Conservation (phyloP, 2,329 filamentous ascomycete genomes). For the Sordariomycetes sp. region DNA sequence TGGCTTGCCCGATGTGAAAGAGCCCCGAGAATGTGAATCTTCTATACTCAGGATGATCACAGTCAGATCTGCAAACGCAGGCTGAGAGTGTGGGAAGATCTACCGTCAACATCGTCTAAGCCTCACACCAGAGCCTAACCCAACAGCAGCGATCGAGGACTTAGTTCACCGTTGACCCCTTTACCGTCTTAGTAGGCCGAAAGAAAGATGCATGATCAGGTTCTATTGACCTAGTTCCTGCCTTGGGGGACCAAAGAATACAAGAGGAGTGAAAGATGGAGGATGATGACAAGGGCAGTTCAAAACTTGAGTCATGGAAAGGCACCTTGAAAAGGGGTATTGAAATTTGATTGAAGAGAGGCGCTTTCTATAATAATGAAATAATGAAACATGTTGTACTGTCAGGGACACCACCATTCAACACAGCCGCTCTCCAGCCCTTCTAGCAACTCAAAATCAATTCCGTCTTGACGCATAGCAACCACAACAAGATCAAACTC, state of each 20-base stretch:
- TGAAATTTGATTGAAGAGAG: neutral
- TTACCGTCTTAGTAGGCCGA: neutral
- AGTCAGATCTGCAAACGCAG: neutral
- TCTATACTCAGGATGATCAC: neutral
- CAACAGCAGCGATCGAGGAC: neutral
- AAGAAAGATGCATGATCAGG: too few relatives aligned
- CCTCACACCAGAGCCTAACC: neutral
- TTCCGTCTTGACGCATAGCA: conserved; percentile 1
- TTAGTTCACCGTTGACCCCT: neutral
- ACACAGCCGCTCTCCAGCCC: neutral
- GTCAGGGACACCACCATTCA: neutral
- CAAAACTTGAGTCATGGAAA: neutral
- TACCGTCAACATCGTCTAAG: neutral
- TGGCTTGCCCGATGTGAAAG: neutral
- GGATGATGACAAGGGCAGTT: too few relatives aligned
- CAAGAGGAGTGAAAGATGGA: too few relatives aligned
- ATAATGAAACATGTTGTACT: neutral
- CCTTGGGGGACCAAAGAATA: too few relatives aligned
- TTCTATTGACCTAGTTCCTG: too few relatives aligned
- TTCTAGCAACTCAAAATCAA: conserved; percentile 1
- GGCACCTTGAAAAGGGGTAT: neutral
- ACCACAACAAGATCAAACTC: conserved; percentile 1
- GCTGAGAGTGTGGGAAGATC: neutral
- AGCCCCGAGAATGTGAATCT: neutral
- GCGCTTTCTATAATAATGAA: neutral